These are phyloP conservation scores for Eucalyptus camaldulensis DNA, from an alignment of 345 rosid species.

Conservation along the genomic window DNA sequence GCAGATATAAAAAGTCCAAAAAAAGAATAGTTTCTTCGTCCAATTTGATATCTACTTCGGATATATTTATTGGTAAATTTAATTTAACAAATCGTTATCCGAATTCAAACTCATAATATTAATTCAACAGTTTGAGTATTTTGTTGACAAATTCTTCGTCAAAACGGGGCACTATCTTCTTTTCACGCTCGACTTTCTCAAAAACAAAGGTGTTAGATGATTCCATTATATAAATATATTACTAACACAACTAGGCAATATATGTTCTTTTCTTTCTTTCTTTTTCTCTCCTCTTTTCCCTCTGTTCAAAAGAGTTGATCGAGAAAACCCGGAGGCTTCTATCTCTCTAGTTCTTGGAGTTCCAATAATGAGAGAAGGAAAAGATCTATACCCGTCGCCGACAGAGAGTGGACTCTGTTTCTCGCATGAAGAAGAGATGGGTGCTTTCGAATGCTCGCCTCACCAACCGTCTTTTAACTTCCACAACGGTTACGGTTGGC, in stretches of 20 bases:
- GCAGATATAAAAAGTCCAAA: too few relatives aligned
- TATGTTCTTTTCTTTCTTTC: too few relatives aligned
- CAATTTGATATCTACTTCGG: accelerated
- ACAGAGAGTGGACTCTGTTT: neutral
- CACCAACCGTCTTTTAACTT: neutral
- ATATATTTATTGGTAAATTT: too few relatives aligned
- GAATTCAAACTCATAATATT: accelerated
- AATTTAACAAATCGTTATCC: accelerated
- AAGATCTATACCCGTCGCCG: neutral
- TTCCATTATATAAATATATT: too few relatives aligned
- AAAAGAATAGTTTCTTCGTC: accelerated
- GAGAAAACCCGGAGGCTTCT: neutral
- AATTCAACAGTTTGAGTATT: accelerated
- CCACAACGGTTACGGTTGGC: neutral
- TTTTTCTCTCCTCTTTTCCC: neutral
- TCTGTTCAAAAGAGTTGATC: neutral
- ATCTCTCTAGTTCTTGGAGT: too few relatives aligned
- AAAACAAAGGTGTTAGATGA: too few relatives aligned
- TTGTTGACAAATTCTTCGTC: too few relatives aligned
- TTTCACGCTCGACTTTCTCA: neutral
- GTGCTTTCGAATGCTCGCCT: neutral
- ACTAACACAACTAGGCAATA: too few relatives aligned
- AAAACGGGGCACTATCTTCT: neutral
- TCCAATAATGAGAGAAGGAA: too few relatives aligned
- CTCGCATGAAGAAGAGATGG: neutral